Evolutionary conservation across 169 alveolate species (phyloP), one percentile per base, ranked within the genome.

Genomic region (Theileria sp.): DNA sequence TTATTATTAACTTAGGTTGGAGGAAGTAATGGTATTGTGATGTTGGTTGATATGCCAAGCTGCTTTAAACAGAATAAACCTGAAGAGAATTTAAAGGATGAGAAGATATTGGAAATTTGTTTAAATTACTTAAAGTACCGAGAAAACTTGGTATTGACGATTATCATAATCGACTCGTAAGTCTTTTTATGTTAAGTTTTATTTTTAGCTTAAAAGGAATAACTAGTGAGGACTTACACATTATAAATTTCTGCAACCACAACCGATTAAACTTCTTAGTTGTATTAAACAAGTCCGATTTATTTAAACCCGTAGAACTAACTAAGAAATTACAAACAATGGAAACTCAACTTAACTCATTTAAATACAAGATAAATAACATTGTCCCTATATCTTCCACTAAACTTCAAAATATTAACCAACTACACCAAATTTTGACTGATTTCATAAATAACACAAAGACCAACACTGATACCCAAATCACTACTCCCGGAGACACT

Each of bases 1-100:
- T 50, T n/a, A 60, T 26, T 32, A 26, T 44, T n/a, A 62, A 34
- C 21, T 38, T 44, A 86, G 92, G 86, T 86, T 56, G 93, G 92
- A 44, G 54, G 54, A 0, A 70, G 86, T 26, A 94, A 94, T 17
- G 85, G 93, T 25, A 84, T 77, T 54, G 64, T 92, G 49, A 81
- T 91, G 79, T 65, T 92, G 56, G 95, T 92, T 6, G 95, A 92
- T 80, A 71, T 92, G 77, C 95, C 95, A 50, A 94, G 93, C n/a
- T 92, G 88, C 66, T 92, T 92, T 26, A 87, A 81, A 64, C 87
- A 92, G 15, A 67, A 81, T 13, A 78, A 85, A 68, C 80, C 85
- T 51, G 95, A 92, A 74, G 93, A 86, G 64, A 49, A 79, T 28
- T 69, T 87, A 38, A 62, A 81, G 44, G 80, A 75, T 51, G 86